Evolutionary conservation across 2,329 filamentous ascomycete genomes (phyloP).

Genomic region (Clonostachys byssicola): DNA sequence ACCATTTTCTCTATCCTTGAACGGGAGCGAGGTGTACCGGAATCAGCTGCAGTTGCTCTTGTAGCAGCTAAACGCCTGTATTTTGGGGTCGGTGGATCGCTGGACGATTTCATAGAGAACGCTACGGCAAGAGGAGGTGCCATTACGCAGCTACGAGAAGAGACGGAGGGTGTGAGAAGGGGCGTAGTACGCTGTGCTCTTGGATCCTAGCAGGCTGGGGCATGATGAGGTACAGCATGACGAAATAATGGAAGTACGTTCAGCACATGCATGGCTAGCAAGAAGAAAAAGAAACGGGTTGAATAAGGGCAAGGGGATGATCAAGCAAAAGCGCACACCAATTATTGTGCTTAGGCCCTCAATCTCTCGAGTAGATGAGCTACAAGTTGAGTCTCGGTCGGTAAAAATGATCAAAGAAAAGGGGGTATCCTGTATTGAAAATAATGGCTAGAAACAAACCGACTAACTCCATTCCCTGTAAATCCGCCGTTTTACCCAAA

Average conservation of each 20-base stretch:
- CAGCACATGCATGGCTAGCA: too few species aligned
- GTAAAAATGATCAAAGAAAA: too few species aligned
- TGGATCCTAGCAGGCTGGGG: conserved; percentile 14
- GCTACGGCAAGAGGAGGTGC: conserved; percentile 41
- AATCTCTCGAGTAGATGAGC: too few species aligned
- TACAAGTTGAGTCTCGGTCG: too few species aligned
- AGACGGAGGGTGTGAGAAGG: conserved; percentile 56
- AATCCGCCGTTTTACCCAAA: too few species aligned
- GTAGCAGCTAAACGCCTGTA: conserved; percentile 77
- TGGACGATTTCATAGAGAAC: conserved; percentile 66
- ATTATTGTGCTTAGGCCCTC: too few species aligned
- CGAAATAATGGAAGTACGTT: neutral
- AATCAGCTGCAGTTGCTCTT: conserved; percentile 40
- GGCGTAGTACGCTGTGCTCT: conserved; percentile 49
- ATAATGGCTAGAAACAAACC: too few species aligned
- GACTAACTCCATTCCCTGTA: too few species aligned
- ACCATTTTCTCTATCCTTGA: conserved; percentile 57
- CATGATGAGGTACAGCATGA: neutral
- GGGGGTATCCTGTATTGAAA: too few species aligned
- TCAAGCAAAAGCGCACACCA: too few species aligned
- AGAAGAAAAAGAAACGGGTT: too few species aligned
- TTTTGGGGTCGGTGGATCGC: conserved; percentile 79
- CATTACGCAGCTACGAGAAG: conserved; percentile 50
- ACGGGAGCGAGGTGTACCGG: conserved; percentile 22
- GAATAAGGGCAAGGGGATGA: too few species aligned